These are phyloP conservation scores for Pseudodiploospora longispora DNA, from an alignment of 2,329 filamentous ascomycete genomes.

Conservation along the genomic window DNA sequence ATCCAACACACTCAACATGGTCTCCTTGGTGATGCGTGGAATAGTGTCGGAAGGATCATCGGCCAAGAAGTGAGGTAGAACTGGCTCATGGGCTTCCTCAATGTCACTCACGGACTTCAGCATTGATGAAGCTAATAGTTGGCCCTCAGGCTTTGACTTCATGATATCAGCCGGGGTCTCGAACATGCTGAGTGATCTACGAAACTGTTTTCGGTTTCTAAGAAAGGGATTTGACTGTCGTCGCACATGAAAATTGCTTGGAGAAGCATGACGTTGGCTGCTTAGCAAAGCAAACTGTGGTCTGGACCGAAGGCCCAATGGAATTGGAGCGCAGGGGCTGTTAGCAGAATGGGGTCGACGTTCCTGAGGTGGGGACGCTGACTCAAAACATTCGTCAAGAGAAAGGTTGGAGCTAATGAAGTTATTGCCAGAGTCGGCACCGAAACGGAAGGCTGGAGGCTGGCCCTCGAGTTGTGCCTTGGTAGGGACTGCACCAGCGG, in stretches of 20 bases:
- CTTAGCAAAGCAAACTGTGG: constrained; percentile 55
- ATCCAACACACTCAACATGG: constrained; percentile 79
- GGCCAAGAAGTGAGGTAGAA: constrained; percentile 75
- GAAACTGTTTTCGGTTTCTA: constrained; percentile 78
- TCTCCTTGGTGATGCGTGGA: constrained; percentile 75
- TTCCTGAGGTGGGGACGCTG: constrained; percentile 65
- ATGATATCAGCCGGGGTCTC: constrained; percentile 84
- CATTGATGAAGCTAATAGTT: constrained; percentile 33
- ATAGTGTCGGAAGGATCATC: constrained; percentile 78
- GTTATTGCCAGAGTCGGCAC: constrained; percentile 26
- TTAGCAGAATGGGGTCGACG: constrained; percentile 51
- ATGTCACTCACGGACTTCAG: constrained; percentile 76
- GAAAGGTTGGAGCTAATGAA: constrained; percentile 42
- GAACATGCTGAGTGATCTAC: constrained; percentile 95
- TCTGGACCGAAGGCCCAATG: constrained; percentile 55
- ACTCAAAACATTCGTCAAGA: constrained; percentile 71
- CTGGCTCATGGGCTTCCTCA: constrained; percentile 64
- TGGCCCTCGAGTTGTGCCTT: constrained; percentile 35
- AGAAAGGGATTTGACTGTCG: constrained; percentile 64
- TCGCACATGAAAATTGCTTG: constrained; percentile 60
- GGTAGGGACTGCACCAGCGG: constrained; percentile 55
- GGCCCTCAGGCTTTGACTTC: constrained; percentile 61
- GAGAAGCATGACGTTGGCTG: constrained; percentile 61
- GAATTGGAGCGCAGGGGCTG: constrained; percentile 46
- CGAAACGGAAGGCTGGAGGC: constrained; percentile 65